A percentile compares a stretch with the other conserved stretches of the same genome.
phyloP scores from a whole-genome alignment of 116 monocot genomes.

The Dioscorea cayenensis region DNA sequence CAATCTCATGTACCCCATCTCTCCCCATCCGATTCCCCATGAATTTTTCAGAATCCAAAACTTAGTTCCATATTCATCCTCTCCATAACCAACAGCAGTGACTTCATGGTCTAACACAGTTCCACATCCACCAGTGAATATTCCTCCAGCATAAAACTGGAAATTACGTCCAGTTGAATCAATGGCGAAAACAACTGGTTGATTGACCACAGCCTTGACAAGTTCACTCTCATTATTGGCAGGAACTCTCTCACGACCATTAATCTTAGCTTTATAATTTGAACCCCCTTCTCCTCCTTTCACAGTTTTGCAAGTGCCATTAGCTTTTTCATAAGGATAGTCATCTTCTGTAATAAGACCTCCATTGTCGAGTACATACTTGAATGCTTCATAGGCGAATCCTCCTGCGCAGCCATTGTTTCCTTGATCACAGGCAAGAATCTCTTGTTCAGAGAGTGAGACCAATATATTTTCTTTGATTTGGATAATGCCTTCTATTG shows the following conservation, averaged over 20 bases:
- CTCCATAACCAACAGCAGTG: neutral
- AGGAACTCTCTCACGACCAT: conserved; percentile 1
- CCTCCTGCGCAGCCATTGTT: conserved; percentile 4
- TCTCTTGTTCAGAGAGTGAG: conserved; percentile 2
- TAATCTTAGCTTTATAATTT: too few relatives aligned
- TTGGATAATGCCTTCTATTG: conserved; percentile 4
- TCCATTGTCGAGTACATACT: neutral
- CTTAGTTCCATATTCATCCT: conserved; percentile 3
- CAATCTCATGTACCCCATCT: conserved; percentile 11
- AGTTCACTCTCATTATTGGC: neutral
- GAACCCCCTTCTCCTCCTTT: too few relatives aligned
- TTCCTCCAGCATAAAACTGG: conserved; percentile 3
- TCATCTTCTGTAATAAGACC: neutral
- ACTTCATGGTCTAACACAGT: conserved; percentile 1
- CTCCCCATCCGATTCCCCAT: conserved; percentile 4
- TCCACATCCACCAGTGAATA: conserved; percentile 5
- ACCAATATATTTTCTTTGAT: neutral
- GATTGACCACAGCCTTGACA: conserved; percentile 2
- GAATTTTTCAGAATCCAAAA: conserved; percentile 24
- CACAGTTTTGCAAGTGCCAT: conserved; percentile 1
- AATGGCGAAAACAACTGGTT: neutral
- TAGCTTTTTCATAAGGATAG: neutral
- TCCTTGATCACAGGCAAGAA: neutral
- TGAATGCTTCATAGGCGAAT: neutral
- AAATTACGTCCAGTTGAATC: neutral